Evolutionary conservation across 2,329 filamentous ascomycete species (phyloP), one percentile per base, ranked within the genome.

Genomic region (Colletotrichum sublineola): DNA sequence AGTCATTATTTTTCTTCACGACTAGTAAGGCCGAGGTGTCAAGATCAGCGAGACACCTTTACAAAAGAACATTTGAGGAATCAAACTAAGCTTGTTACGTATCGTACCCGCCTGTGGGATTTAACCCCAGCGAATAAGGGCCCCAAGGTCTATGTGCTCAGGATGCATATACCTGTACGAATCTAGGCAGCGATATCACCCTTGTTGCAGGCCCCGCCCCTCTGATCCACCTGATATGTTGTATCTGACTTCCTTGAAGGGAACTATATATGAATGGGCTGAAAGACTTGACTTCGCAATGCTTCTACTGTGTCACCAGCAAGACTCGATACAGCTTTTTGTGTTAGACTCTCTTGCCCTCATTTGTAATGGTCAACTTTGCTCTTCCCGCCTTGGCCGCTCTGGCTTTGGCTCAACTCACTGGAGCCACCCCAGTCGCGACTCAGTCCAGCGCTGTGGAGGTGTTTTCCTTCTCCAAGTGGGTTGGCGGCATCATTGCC

Each of bases 401-500:
- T 29, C 36, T 72, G 57, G 64, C 60, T 18, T 11, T 56, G 31
- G 31, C 46, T 24, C 57, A 20, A 15, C 50, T 67, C 33, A 48
- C 48, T 7, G 56, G 50, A 29, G 68, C 63, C 31, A 29, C 48
- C 38, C 63, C 42, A 0, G 46, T 53, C 0, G 14, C 55, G 8
- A 20, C 58, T 6, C 36, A 53, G 36, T 15, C 46, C 11, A 14
- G 50, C 18, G n/a, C 57, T 7, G 46, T 20, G 11, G 65, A 56
- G 55, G 15, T 71, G 20, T 68, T 73, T 42, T 73, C 69, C 20
- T 74, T 74, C 61, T 50, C 61, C 40, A 55, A 60, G 20, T 74
- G 69, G 72, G 62, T 72, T 6, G 69, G 65, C 29, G 64, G 55
- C 29, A 73, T 74, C 36, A 74, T 73, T n/a, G 55, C 63, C 60